Evolutionary conservation across 192 early-diverging fungal species (phyloP).

Genomic region (Gaertneriomyces semiglobifer): DNA sequence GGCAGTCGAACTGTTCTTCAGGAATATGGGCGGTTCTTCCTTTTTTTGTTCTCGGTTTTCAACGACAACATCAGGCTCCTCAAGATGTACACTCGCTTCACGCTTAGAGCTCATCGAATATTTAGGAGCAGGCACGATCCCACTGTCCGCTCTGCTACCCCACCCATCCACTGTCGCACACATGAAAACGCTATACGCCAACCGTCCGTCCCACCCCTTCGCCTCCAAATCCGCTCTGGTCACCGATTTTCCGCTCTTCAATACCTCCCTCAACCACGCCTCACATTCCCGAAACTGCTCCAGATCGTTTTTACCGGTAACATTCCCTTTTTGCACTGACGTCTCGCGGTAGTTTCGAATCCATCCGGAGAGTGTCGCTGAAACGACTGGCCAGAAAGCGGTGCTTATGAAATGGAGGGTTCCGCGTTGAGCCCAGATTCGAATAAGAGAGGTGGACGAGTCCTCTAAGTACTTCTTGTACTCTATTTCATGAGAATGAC

Average conservation of each 20-base stretch:
- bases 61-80: slow-evolving; percentile 10
- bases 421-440: slow-evolving; percentile 29
- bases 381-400: slow-evolving; percentile 16
- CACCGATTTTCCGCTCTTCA: slow-evolving; percentile 1
- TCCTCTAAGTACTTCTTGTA: not conserved
- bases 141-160: slow-evolving; percentile 4
- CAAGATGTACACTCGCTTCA: not conserved
- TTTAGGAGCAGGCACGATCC: not conserved
- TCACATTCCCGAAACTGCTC: not conserved
- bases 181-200: slow-evolving; percentile 24
- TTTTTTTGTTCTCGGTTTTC: not conserved
- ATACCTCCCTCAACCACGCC: not conserved
- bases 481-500: not conserved
- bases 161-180: slow-evolving; percentile 22
- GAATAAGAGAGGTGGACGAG: not conserved
- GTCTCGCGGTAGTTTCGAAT: not conserved
- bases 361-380: not conserved
- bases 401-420: slow-evolving; percentile 18
- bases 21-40: too few relatives aligned
- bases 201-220: not conserved
- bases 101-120: not conserved
- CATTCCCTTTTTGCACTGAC: slow-evolving; percentile 5
- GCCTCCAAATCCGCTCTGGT: not conserved
- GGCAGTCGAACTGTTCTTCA: too few relatives aligned
- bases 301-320: slow-evolving; percentile 18